phyloP scores from a whole-genome alignment of 2,329 filamentous ascomycete species.

The Alternaria sp. region DNA sequence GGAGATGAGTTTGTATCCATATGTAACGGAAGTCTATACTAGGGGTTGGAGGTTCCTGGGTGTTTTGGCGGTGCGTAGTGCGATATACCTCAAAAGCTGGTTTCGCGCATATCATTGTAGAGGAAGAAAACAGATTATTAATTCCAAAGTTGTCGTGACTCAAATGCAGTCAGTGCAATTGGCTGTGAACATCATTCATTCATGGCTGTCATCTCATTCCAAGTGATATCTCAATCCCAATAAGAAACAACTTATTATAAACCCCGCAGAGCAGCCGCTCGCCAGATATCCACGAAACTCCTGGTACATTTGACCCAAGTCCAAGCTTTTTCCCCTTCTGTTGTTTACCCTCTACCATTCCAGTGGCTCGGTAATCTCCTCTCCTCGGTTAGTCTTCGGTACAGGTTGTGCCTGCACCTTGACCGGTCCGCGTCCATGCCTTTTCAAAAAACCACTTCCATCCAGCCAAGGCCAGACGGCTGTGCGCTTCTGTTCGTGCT shows the following conservation, averaged over 20 bases:
- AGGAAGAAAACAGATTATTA: not conserved
- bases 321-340: not conserved
- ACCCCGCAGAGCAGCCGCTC: constrained; percentile 13
- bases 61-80: constrained; percentile 22
- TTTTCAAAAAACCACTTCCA: constrained; percentile 78
- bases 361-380: constrained; percentile 82
- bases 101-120: not conserved
- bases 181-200: not conserved
- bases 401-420: constrained; percentile 73
- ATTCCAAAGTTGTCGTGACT: no score
- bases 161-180: not conserved
- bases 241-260: not conserved
- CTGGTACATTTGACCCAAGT: not conserved
- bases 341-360: constrained; percentile 71
- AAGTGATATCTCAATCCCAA: constrained; percentile 9
- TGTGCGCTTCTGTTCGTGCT: constrained; percentile 81
- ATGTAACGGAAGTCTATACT: not conserved
- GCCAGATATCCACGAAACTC: constrained; percentile 1
- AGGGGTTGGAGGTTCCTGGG: constrained; percentile 3
- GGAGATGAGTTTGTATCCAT: constrained; percentile 17
- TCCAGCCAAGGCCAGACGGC: constrained; percentile 89
- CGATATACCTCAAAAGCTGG: constrained; percentile 16
- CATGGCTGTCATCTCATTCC: constrained; percentile 5
- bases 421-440: constrained; percentile 64
- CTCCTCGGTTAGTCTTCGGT: constrained; percentile 87